These are phyloP conservation scores for Talaromyces trachyspermus DNA, from an alignment of 495 filamentous ascomycete genomes.

Conservation along the genomic window DNA sequence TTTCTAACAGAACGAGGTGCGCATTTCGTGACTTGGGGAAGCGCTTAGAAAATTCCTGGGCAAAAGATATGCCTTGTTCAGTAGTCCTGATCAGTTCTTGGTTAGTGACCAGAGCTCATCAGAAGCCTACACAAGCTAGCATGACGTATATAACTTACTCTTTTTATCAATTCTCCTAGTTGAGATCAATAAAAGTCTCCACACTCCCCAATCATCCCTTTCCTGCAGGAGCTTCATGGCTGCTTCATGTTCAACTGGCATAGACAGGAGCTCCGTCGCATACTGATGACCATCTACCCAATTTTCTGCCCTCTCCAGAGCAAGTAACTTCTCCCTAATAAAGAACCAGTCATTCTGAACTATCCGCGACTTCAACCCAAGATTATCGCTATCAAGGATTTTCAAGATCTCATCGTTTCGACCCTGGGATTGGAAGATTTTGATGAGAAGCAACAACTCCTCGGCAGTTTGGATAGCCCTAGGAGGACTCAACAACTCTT, in stretches of 20 bases:
- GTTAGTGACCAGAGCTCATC: not conserved
- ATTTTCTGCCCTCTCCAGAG: conserved; percentile 33
- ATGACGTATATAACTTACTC: conserved; percentile 26
- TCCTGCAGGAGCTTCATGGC: conserved; percentile 22
- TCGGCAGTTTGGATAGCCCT: conserved; percentile 48
- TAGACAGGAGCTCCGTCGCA: conserved; percentile 31
- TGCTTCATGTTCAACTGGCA: conserved; percentile 26
- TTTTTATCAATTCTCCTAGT: conserved; percentile 22
- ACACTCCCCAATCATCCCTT: conserved; percentile 52
- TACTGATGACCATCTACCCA: conserved; percentile 43
- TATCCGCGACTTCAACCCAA: conserved; percentile 43
- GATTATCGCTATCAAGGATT: conserved; percentile 42
- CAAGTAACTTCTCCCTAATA: conserved; percentile 35
- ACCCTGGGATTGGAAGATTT: conserved; percentile 42
- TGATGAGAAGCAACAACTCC: conserved; percentile 48
- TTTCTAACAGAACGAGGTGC: conserved; percentile 32
- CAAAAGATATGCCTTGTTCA: conserved; percentile 21
- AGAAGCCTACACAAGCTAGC: too few species aligned
- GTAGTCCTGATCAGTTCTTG: conserved; percentile 19
- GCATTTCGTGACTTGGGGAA: conserved; percentile 43
- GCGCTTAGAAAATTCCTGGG: conserved; percentile 28
- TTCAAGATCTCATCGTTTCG: conserved; percentile 40
- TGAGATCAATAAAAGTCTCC: conserved; percentile 36
- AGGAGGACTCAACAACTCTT: conserved; percentile 34
- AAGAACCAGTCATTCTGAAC: conserved; percentile 47